Evolutionary conservation across 495 filamentous ascomycete genomes (phyloP).

Genomic region (Xylaria grammica): DNA sequence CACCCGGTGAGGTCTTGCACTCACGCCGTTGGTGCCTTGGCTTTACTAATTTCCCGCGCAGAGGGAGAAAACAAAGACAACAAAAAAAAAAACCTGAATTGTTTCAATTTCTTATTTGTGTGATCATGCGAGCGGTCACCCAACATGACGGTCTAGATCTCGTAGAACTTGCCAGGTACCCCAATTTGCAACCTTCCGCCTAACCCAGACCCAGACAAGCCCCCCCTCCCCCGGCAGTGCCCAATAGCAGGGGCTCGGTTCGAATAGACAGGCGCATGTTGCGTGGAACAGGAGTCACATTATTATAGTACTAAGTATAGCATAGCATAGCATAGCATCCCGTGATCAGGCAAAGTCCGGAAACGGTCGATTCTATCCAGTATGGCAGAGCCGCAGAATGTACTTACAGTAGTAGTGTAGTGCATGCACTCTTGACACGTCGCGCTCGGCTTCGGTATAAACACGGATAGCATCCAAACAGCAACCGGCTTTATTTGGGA

Average conservation of each 20-base stretch:
- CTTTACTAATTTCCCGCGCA: slow-evolving; percentile 6
- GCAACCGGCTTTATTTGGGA: no score
- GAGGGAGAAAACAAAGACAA: background rate
- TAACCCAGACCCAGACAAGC: background rate
- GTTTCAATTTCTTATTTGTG: background rate
- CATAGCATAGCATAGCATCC: background rate
- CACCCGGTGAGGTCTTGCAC: background rate
- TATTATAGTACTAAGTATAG: no score
- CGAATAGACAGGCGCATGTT: no score
- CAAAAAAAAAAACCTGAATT: no score
- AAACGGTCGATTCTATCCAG: background rate
- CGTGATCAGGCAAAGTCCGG: background rate
- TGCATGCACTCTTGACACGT: no score
- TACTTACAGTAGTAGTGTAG: background rate
- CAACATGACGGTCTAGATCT: slow-evolving; percentile 8
- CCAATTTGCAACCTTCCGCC: slow-evolving; percentile 6
- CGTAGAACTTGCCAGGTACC: background rate
- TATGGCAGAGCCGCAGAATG: slow-evolving; percentile 2
- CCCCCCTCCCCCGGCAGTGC: background rate
- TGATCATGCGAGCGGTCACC: background rate
- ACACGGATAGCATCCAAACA: no score
- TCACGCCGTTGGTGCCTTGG: background rate
- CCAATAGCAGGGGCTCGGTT: no score
- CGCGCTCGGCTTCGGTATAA: no score
- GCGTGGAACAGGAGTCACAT: no score